phyloP scores from a whole-genome alignment of 805 yeast genomes.

The Candida dajiaensis region DNA sequence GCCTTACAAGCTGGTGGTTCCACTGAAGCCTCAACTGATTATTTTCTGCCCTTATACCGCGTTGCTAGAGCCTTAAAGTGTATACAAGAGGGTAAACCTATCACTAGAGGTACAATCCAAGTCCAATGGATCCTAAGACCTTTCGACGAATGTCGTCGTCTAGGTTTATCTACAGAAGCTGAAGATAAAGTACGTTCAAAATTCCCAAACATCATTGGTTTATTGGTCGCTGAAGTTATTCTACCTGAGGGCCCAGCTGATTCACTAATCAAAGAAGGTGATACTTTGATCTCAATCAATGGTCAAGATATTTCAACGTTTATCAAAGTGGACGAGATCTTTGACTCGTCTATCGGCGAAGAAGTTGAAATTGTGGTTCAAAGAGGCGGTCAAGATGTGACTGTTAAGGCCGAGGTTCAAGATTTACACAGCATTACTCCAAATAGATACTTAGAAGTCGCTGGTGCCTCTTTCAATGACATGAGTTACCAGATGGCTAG shows the following conservation, averaged over 20 bases:
- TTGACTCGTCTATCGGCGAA: slow-evolving; percentile 66
- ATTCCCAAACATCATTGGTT: slow-evolving; percentile 73
- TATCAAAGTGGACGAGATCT: slow-evolving; percentile 73
- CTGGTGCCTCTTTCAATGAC: slow-evolving; percentile 83
- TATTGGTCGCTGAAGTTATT: slow-evolving; percentile 76
- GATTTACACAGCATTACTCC: slow-evolving; percentile 84
- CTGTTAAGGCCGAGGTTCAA: slow-evolving; percentile 50
- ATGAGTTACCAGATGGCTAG: slow-evolving; percentile 87
- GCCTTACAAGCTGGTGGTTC: slow-evolving; percentile 95
- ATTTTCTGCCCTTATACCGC: slow-evolving; percentile 80
- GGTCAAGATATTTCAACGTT: slow-evolving; percentile 61
- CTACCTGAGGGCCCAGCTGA: slow-evolving; percentile 85
- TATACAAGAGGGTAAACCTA: slow-evolving; percentile 49
- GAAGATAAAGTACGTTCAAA: slow-evolving; percentile 61
- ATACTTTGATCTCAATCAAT: slow-evolving; percentile 69
- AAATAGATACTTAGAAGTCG: slow-evolving; percentile 68
- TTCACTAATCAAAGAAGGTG: slow-evolving; percentile 73
- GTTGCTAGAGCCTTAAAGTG: slow-evolving; percentile 78
- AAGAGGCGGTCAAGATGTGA: slow-evolving; percentile 63
- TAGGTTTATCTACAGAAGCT: slow-evolving; percentile 72
- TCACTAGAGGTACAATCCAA: slow-evolving; percentile 89
- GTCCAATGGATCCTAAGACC: slow-evolving; percentile 86
- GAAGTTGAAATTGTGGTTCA: slow-evolving; percentile 53
- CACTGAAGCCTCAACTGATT: slow-evolving; percentile 87
- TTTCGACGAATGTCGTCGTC: slow-evolving; percentile 82